Evolutionary conservation across 345 rosid genomes (phyloP), one percentile per base, ranked within the genome.

Genomic region (Viola odorata): DNA sequence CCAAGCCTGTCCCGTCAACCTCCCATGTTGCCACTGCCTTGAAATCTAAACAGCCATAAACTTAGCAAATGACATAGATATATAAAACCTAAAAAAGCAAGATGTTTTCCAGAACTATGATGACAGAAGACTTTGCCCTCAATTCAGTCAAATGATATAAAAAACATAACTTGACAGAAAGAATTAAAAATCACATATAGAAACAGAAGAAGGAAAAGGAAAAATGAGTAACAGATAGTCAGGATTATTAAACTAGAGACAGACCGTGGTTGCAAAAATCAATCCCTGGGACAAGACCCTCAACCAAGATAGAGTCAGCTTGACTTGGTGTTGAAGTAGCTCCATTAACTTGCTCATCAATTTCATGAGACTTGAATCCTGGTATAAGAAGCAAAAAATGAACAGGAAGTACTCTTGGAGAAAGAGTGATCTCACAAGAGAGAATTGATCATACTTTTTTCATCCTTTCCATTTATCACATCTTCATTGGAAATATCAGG

Each of bases 191-290:
- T 23, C 32, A 23, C 32, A 23, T 0, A 2, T 23, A 23, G 32
- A 23, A 23, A 23, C 32, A 23, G 32, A 23, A 23, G 32, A 23
- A 23, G 32, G 32, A 23, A 23, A 23, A 23, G 32, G 32, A 23
- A 1, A 23, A 23, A 23, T 37, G 23, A 60, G 48, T 38, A 12
- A 45, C 40, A 58, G 55, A 50, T 15, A 10, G 11, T 17, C 37
- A 49, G 47, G 59, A 37, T 53, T 67, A 55, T 12, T 12, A 45
- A 42, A 56, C 36, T 66, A 63, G 12, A 55, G 70, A 57, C 79
- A 58, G 82, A 92, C 96, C 94, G 72, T 92, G 98, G 77, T 92
- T 92, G 76, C 96, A 89, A 75, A 89, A 89, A 81, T 92, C 98
- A 76, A 92, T 92, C 73, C 89, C 96, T 42, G 96, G 98, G 64